A percentile compares a stretch with the other conserved stretches of the same genome.
Evolutionary conservation across 306 rosid species (phyloP).

Genomic region (Vicia villosa): DNA sequence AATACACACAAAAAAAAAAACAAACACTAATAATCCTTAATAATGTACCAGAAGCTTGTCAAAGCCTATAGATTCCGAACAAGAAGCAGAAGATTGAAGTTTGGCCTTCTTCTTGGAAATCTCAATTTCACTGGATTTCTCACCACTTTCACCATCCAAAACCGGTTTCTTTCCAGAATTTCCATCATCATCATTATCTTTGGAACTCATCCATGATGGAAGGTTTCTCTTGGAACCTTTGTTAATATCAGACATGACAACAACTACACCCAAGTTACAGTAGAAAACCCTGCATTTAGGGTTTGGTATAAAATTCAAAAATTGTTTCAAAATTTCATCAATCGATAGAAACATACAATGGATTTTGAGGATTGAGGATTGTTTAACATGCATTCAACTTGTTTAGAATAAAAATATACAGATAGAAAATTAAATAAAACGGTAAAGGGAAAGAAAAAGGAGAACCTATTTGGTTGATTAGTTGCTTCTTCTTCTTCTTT

Average conservation of each 20-base stretch:
- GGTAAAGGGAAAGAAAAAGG: neutral
- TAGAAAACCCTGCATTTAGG: conserved; percentile 11
- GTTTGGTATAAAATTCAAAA: neutral
- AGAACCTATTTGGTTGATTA: neutral
- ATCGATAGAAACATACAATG: neutral
- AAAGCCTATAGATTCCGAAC: conserved; percentile 47
- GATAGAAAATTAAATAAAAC: neutral
- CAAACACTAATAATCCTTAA: neutral
- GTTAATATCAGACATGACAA: conserved; percentile 53
- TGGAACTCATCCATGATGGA: conserved; percentile 70
- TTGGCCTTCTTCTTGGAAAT: conserved; percentile 39
- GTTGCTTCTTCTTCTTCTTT: conserved; percentile 8
- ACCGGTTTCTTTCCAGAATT: conserved; percentile 45
- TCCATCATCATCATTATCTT: conserved; percentile 41
- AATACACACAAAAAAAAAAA: neutral
- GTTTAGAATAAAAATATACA: neutral
- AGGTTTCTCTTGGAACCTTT: conserved; percentile 57
- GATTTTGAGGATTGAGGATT: neutral
- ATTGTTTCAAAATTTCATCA: conserved; percentile 10
- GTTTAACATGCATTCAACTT: neutral
- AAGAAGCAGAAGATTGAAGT: conserved; percentile 37
- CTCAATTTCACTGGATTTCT: conserved; percentile 38
- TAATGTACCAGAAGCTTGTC: conserved; percentile 67
- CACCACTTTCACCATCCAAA: conserved; percentile 46
- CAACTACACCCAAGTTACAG: conserved; percentile 21